These are phyloP conservation scores for Triticum turgidum DNA, from an alignment of 176 grass and related monocot genomes.

Conservation along the genomic window DNA sequence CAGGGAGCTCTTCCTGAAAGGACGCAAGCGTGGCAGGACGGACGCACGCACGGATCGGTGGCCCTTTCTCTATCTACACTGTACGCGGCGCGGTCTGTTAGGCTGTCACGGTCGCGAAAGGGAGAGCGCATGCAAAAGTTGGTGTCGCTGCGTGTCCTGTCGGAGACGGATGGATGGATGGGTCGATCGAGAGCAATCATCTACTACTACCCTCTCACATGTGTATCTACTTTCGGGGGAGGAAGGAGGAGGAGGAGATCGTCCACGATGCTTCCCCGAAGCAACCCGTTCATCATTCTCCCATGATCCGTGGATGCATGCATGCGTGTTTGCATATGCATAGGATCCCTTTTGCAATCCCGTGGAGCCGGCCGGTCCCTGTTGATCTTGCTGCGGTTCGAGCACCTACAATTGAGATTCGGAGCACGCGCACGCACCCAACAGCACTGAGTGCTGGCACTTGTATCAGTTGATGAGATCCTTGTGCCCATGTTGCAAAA, in stretches of 20 bases:
- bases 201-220: background rate
- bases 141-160: conserved; percentile 4
- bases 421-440: background rate
- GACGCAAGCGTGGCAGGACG: background rate
- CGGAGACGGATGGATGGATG: conserved; percentile 3
- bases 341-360: background rate
- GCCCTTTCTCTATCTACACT: background rate
- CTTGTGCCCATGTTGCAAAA: background rate
- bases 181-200: conserved; percentile 26
- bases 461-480: background rate
- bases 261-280: conserved; percentile 8
- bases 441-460: conserved; percentile 4
- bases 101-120: conserved; percentile 40
- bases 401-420: background rate
- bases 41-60: background rate
- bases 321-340: background rate
- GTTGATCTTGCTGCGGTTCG: background rate
- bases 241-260: background rate
- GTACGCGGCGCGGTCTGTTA: background rate
- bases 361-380: background rate
- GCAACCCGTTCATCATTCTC: background rate
- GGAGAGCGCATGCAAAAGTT: conserved; percentile 20
- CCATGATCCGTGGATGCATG: background rate
- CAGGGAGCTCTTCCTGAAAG: background rate
- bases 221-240: conserved; percentile 14